Conservation (phyloP, 108 stramenopile genomes). For the Cyclotella cryptica region DNA sequence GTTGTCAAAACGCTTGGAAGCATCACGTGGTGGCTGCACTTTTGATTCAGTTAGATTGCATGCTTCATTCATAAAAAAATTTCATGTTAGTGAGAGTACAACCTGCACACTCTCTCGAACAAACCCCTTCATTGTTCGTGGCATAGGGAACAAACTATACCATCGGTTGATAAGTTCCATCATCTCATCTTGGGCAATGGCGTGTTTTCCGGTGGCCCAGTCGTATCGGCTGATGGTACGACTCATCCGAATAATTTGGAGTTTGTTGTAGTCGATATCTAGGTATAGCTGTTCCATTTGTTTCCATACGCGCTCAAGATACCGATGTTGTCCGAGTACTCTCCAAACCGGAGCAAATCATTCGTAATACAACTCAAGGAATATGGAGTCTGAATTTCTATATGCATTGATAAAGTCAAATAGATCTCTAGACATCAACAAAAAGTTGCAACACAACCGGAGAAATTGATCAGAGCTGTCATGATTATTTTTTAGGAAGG, state of each 20-base stretch:
- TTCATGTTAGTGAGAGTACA: background rate
- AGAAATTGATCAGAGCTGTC: background rate
- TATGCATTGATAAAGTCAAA: constrained; percentile 8
- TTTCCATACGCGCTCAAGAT: background rate
- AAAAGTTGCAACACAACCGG: background rate
- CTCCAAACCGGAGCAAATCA: constrained; percentile 12
- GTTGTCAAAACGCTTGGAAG: background rate
- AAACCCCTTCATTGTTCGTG: constrained; percentile 4
- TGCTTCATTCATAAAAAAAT: background rate
- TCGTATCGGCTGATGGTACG: constrained; percentile 2
- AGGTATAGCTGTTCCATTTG: constrained; percentile 4
- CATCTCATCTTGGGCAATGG: constrained; percentile 19
- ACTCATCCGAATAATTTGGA: background rate
- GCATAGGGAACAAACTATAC: constrained; percentile 5
- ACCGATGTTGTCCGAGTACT: constrained; percentile 3
- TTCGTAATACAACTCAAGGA: constrained; percentile 1
- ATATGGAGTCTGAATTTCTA: background rate
- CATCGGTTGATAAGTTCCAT: constrained; percentile 10
- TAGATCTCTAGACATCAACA: constrained; percentile 5
- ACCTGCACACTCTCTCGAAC: background rate
- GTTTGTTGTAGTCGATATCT: background rate
- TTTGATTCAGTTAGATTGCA: background rate
- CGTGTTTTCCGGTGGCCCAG: background rate
- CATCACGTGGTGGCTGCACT: background rate
- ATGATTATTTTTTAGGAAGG: background rate